Evolutionary conservation across 2,329 filamentous ascomycete species (phyloP), one percentile per base, ranked within the genome.

Genomic region (Colletotrichum euphorbiae): DNA sequence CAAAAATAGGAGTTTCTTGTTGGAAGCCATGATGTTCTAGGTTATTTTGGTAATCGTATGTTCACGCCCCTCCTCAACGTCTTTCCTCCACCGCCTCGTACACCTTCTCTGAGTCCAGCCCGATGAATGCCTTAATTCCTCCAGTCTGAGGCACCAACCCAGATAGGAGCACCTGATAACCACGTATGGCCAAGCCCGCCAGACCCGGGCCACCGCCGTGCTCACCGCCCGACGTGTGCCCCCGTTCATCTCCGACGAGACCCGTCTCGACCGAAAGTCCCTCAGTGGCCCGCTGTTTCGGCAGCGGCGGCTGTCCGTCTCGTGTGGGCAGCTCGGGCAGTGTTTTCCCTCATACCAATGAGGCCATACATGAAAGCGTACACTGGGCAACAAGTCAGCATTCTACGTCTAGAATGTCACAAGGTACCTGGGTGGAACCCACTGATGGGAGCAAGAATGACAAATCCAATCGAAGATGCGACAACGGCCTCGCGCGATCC

Each of bases 321-420:
- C n/a, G 57, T 62, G 40, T 69, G 62, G 36, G 56, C 62, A 57
- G 62, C 56, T 45, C 63, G 56, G 40, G 57, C 46, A 48, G 81
- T 69, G 40, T 76, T 77, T 74, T 87, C 84, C 21, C 85, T 83
- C 72, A 85, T 80, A 64, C 79, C 80, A 58, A 83, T 76, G 58
- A 87, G 78, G 50, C 84, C 84, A 69, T 85, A 83, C 75, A 84
- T 78, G 72, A 84, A 77, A 5, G 81, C 77, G 71, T 83, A 85
- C 74, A 82, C 85, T 85, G 58, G 28, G 7, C 50, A 51, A 43
- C 19, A 38, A 36, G 61, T 69, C 48, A 69, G 66, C 42, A 43
- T 55, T 28, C 6, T 50, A 17, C n/a, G 31, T 33, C 11, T n/a
- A n/a, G 13, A 31, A 56, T 17, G 55, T 56, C 66, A 66, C 50